Percentiles rank a stretch among this genome's conserved stretches.
Conservation (phyloP, 108 stramenopile genomes). For the Cyclotella cryptica region DNA sequence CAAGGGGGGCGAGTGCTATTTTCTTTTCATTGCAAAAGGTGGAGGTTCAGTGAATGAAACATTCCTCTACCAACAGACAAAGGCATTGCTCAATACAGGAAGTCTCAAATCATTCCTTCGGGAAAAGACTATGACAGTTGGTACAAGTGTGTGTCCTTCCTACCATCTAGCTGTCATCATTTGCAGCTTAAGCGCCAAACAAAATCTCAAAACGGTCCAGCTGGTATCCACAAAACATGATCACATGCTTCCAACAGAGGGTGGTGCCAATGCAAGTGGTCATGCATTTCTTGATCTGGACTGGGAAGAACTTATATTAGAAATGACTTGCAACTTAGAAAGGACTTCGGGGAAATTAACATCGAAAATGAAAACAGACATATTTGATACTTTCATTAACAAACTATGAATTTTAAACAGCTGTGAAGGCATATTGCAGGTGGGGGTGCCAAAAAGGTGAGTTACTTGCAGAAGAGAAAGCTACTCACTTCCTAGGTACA, state of each 20-base stretch:
- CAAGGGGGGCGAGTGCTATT: slow-evolving; percentile 89
- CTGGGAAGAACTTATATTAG: slow-evolving; percentile 90
- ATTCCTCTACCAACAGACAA: slow-evolving; percentile 96
- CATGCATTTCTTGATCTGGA: slow-evolving; percentile 93
- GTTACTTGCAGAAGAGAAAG: no score
- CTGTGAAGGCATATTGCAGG: no score
- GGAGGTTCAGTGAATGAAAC: slow-evolving; percentile 98
- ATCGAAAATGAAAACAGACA: no score
- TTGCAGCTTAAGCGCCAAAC: slow-evolving; percentile 93
- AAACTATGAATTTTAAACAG: no score
- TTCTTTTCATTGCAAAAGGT: slow-evolving; percentile 97
- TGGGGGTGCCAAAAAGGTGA: no score
- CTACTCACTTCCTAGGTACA: no score
- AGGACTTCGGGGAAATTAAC: no score
- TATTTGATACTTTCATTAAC: no score
- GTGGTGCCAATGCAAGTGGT: slow-evolving; percentile 77
- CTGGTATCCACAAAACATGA: slow-evolving; percentile 93
- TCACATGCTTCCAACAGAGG: slow-evolving; percentile 91
- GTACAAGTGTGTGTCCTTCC: slow-evolving; percentile 95
- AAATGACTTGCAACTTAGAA: slow-evolving; percentile 91
- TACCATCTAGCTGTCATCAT: slow-evolving; percentile 96
- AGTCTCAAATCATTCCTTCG: slow-evolving; percentile 88
- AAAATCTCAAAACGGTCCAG: slow-evolving; percentile 95
- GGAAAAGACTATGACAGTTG: slow-evolving; percentile 94
- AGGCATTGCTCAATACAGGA: slow-evolving; percentile 90